phyloP scores from a whole-genome alignment of 208 protist genomes.

The Leishmania aethiopica region DNA sequence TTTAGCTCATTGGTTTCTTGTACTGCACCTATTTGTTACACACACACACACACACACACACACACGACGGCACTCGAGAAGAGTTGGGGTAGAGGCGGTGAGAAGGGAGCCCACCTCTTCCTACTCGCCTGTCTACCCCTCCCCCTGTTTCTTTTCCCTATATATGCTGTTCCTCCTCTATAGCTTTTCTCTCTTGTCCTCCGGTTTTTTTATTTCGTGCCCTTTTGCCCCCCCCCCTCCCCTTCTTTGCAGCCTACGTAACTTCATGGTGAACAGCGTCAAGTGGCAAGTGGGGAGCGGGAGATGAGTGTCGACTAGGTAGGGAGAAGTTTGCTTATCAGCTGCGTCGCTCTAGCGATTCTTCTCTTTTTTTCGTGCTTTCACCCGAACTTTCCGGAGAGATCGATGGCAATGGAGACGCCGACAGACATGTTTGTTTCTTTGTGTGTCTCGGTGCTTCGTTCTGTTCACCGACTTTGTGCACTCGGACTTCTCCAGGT shows the following conservation, averaged over 20 bases:
- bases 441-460: not conserved
- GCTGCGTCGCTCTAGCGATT: no score
- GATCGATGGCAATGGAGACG: not conserved
- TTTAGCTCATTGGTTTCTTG: not conserved
- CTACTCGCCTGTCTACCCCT: not conserved
- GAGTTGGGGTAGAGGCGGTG: not conserved
- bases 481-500: not conserved
- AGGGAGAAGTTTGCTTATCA: not conserved
- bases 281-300: not conserved
- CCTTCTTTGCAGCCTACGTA: not conserved
- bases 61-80: not conserved
- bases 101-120: not conserved
- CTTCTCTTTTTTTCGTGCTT: not conserved
- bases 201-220: not conserved
- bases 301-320: not conserved
- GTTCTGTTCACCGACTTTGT: not conserved
- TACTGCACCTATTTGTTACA: not conserved
- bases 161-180: not conserved
- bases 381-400: not conserved
- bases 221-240: not conserved
- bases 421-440: not conserved
- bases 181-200: not conserved
- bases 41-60: not conserved
- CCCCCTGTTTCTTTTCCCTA: not conserved
- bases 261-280: not conserved